Percentiles rank a stretch among this genome's conserved stretches.
These are phyloP conservation scores for Albifimbria verrucaria DNA, from an alignment of 2,329 filamentous ascomycete genomes.

Conservation along the genomic window DNA sequence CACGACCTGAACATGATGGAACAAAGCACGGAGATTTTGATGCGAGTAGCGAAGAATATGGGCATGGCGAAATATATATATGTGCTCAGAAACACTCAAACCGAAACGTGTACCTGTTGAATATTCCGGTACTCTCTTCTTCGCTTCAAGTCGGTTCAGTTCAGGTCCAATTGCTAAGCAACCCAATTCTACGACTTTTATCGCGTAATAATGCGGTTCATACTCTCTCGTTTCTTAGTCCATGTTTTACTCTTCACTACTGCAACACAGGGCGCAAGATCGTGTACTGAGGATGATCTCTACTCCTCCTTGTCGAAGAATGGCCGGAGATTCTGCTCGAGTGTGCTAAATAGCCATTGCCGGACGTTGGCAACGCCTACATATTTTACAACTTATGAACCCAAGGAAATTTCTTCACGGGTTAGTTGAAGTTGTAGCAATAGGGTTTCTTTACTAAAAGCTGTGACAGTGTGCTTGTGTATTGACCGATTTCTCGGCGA, in stretches of 20 bases:
- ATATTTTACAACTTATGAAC: conserved; percentile 24
- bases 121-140: neutral
- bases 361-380: conserved; percentile 18
- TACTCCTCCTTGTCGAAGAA: conserved; percentile 24
- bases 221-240: neutral
- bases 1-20: no score
- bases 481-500: conserved; percentile 6
- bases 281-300: conserved; percentile 24
- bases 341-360: conserved; percentile 19
- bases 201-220: neutral
- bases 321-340: conserved; percentile 25
- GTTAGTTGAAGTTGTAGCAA: no score
- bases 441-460: no score
- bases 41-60: no score
- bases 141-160: neutral
- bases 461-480: conserved; percentile 23
- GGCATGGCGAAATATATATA: neutral
- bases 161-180: no score
- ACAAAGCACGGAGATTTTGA: no score
- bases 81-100: neutral
- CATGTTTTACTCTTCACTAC: neutral
- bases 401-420: conserved; percentile 25
- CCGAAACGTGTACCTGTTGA: neutral
- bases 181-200: no score
- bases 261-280: neutral